A percentile compares a stretch with the other conserved stretches of the same genome.
Evolutionary conservation across 208 protist genomes (phyloP).

Genomic region (Zelonia costaricensis): DNA sequence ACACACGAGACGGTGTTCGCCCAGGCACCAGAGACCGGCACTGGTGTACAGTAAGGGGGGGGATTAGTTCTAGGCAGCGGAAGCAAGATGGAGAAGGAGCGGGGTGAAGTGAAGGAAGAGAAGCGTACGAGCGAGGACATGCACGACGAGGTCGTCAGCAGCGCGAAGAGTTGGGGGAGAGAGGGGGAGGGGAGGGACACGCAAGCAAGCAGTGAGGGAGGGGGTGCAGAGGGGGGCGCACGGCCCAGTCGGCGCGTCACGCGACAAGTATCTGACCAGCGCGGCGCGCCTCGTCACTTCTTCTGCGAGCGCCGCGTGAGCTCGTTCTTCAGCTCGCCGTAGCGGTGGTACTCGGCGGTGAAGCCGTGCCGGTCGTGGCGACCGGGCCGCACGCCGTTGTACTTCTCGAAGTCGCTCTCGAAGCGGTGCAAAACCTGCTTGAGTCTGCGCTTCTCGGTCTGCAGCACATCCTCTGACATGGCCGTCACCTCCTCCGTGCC

Average conservation of each 20-base stretch:
- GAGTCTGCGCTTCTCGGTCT: constrained; percentile 65
- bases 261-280: too few species aligned
- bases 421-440: constrained; percentile 84
- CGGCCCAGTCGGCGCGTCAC: too few species aligned
- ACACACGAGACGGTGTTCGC: too few species aligned
- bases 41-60: too few species aligned
- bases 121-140: too few species aligned
- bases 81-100: neutral
- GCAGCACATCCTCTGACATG: constrained; percentile 60
- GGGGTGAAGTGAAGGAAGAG: neutral
- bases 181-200: too few species aligned
- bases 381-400: constrained; percentile 49
- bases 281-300: constrained; percentile 3
- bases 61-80: too few species aligned
- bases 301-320: constrained; percentile 38
- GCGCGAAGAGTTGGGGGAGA: too few species aligned
- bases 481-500: constrained; percentile 41
- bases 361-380: constrained; percentile 60
- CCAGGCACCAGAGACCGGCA: too few species aligned
- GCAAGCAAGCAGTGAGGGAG: too few species aligned
- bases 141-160: too few species aligned
- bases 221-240: too few species aligned
- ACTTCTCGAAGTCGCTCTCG: constrained; percentile 76
- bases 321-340: constrained; percentile 82
- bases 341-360: constrained; percentile 72